These are phyloP conservation scores for Bipolaris zeicola DNA, from an alignment of 2,329 filamentous ascomycete genomes.

Conservation along the genomic window DNA sequence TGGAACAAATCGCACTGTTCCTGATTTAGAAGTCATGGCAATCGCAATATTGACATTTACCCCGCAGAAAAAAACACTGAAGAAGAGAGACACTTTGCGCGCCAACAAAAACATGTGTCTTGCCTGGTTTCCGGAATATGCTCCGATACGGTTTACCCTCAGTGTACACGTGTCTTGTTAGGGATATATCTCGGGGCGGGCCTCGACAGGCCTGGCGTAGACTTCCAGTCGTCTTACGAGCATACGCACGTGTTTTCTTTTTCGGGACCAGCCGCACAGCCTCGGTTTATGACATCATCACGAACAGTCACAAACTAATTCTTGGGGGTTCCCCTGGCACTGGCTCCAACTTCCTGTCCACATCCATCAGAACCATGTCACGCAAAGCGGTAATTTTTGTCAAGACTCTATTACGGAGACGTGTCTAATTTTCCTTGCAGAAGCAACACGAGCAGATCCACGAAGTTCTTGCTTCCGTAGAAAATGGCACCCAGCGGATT, in stretches of 20 bases:
- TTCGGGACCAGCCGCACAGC: neutral
- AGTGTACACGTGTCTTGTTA: neutral
- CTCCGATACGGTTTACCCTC: neutral
- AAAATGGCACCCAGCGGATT: constrained; percentile 28
- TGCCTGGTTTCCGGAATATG: neutral
- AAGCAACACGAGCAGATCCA: constrained; percentile 27
- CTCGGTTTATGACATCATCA: constrained; percentile 12
- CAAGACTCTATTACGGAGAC: neutral
- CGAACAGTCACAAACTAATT: constrained; percentile 2
- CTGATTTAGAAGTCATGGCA: too few relatives aligned
- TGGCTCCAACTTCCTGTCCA: neutral
- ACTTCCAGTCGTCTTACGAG: constrained; percentile 3
- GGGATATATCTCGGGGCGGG: neutral
- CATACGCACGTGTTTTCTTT: constrained; percentile 9
- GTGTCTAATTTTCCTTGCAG: constrained; percentile 12
- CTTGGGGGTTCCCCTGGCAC: neutral
- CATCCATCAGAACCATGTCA: constrained; percentile 11
- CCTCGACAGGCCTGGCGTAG: neutral
- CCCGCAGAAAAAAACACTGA: too few relatives aligned
- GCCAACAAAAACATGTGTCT: too few relatives aligned
- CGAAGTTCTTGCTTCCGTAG: constrained; percentile 22
- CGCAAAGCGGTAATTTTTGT: constrained; percentile 12
- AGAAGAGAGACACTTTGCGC: too few relatives aligned
- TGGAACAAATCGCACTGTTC: too few relatives aligned
- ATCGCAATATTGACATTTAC: too few relatives aligned